phyloP scores from a whole-genome alignment of 352 stramenopile genomes.

The Globisporangium paroecandrum region DNA sequence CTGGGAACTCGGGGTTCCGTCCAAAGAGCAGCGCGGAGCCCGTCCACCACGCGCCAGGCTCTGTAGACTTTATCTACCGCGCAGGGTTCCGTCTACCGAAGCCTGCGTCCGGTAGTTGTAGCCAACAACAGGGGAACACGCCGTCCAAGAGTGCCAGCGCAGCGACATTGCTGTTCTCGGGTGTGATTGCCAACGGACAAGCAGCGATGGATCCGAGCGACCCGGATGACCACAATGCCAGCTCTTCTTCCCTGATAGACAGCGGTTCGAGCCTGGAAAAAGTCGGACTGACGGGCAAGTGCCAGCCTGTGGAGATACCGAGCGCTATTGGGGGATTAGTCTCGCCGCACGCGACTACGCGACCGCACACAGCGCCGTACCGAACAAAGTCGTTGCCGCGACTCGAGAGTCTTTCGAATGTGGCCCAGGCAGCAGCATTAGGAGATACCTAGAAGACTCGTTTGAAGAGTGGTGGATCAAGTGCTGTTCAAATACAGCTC shows the following conservation, averaged over 20 bases:
- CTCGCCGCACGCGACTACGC: constrained; percentile 12
- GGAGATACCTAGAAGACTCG: background rate
- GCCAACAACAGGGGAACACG: background rate
- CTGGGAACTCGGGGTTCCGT: constrained; percentile 25
- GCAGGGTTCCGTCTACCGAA: constrained; percentile 59
- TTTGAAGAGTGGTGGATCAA: background rate
- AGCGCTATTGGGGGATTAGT: background rate
- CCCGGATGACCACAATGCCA: background rate
- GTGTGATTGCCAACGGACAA: constrained; percentile 4
- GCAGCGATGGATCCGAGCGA: background rate
- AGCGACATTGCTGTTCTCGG: constrained; percentile 17
- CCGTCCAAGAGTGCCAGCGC: constrained; percentile 18
- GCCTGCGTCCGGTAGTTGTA: constrained; percentile 2
- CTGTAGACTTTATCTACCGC: constrained; percentile 54
- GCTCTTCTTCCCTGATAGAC: constrained; percentile 16
- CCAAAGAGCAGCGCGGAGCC: constrained; percentile 30
- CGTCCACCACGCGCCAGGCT: constrained; percentile 41
- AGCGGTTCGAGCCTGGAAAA: constrained; percentile 39
- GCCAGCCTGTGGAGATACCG: constrained; percentile 27
- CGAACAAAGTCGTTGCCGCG: constrained; percentile 48
- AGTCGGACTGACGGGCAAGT: constrained; percentile 36
- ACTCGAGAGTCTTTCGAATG: constrained; percentile 19
- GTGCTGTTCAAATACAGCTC: background rate
- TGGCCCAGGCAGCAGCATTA: background rate
- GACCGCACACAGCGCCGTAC: constrained; percentile 48